Conservation (phyloP, 1,139 yeast genomes). For the Diutina catenulata region DNA sequence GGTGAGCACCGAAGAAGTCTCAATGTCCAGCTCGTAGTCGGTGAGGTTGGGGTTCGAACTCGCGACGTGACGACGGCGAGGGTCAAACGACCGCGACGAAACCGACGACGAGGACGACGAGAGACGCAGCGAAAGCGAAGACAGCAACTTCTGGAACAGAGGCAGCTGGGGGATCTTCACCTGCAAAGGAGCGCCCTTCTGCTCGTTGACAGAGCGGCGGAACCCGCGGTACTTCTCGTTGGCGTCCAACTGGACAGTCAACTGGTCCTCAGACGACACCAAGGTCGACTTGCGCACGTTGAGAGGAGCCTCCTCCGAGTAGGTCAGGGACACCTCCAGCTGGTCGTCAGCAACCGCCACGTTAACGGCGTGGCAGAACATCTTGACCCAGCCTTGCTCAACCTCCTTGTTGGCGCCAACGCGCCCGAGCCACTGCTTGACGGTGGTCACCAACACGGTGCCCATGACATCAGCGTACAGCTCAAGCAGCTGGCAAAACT, state of each 20-base stretch:
- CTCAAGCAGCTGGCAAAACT: background rate
- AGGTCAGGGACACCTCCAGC: background rate
- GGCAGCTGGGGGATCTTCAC: slow-evolving; percentile 15
- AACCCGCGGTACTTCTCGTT: slow-evolving; percentile 29
- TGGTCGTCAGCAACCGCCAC: background rate
- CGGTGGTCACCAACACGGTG: background rate
- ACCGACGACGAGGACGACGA: background rate
- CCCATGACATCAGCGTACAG: slow-evolving; percentile 1
- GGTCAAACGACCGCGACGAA: slow-evolving; percentile 1
- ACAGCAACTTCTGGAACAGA: slow-evolving; percentile 1
- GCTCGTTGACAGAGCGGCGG: slow-evolving; percentile 25
- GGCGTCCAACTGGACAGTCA: background rate
- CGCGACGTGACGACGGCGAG: too few relatives aligned
- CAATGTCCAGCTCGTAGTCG: too few relatives aligned
- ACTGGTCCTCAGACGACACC: background rate
- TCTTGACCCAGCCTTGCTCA: slow-evolving; percentile 1
- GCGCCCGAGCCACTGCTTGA: slow-evolving; percentile 3
- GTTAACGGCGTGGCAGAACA: slow-evolving; percentile 1
- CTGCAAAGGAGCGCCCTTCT: slow-evolving; percentile 15
- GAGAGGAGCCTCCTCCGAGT: slow-evolving; percentile 5
- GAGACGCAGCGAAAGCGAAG: background rate
- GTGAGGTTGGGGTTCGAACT: too few relatives aligned
- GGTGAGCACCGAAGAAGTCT: too few relatives aligned
- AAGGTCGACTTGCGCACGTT: background rate
- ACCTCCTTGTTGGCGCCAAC: background rate